Evolutionary conservation across 2,329 filamentous ascomycete species (phyloP).

Genomic region (Ceratocystiopsis brevicomis): DNA sequence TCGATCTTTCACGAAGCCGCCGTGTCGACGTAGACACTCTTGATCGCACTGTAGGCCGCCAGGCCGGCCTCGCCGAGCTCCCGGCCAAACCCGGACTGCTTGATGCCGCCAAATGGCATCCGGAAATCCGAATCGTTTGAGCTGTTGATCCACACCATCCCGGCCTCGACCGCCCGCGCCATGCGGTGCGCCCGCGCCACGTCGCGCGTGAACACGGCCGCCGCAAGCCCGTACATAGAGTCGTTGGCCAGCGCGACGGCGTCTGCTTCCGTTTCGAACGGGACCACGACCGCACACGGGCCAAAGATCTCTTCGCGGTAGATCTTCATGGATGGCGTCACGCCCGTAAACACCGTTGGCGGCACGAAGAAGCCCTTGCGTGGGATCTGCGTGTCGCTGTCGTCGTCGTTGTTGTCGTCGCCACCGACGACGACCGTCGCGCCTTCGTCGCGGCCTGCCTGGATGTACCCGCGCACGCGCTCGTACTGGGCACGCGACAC

Average conservation of each 20-base stretch:
- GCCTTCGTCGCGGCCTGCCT: constrained; percentile 46
- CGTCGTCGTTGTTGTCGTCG: too few species aligned
- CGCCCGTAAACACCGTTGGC: constrained; percentile 9
- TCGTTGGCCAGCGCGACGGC: constrained; percentile 31
- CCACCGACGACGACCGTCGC: constrained; percentile 29
- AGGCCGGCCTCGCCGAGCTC: constrained; percentile 26
- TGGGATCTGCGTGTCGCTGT: constrained; percentile 31
- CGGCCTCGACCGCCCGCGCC: constrained; percentile 34
- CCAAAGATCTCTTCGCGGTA: constrained; percentile 38
- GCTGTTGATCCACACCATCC: constrained; percentile 27
- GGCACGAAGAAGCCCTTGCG: constrained; percentile 9
- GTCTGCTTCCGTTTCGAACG: constrained; percentile 32
- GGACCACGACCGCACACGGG: constrained; percentile 34
- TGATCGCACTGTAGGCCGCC: constrained; percentile 23
- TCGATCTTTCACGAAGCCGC: too few species aligned
- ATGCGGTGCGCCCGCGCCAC: constrained; percentile 24
- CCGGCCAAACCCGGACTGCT: constrained; percentile 38
- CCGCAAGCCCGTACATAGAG: constrained; percentile 34
- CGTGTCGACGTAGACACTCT: constrained; percentile 14
- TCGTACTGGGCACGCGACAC: constrained; percentile 50
- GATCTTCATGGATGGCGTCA: constrained; percentile 11
- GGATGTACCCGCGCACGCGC: constrained; percentile 46
- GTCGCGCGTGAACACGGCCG: constrained; percentile 36
- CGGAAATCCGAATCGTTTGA: constrained; percentile 6
- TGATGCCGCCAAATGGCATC: constrained; percentile 25